A percentile compares a stretch with the other conserved stretches of the same genome.
phyloP scores from a whole-genome alignment of 2,329 filamentous ascomycete genomes.

The Berkeleyomyces rouxiae region DNA sequence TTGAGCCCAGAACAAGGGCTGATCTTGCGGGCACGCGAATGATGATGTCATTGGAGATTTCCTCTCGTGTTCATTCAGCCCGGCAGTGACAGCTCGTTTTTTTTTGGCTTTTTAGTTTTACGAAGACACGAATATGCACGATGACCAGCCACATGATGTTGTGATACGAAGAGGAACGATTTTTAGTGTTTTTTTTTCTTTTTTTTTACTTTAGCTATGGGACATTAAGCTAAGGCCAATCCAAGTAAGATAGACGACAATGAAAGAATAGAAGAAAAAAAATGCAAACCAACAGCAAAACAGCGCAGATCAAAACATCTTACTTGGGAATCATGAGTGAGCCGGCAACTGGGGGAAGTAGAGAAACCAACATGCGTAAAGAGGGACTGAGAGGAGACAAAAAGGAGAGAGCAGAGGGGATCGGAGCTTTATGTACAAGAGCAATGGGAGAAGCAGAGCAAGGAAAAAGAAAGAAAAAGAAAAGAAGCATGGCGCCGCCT shows the following conservation, averaged over 20 bases:
- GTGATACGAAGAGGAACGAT: background rate
- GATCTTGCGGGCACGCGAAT: background rate
- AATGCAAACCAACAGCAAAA: background rate
- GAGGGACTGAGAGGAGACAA: background rate
- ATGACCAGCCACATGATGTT: background rate
- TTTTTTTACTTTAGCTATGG: background rate
- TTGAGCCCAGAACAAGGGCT: background rate
- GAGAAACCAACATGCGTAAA: background rate
- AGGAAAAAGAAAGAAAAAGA: background rate
- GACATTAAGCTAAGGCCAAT: background rate
- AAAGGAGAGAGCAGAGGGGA: background rate
- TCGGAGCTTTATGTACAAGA: background rate
- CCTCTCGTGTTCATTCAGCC: background rate
- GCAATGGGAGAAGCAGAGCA: background rate
- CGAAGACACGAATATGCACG: background rate
- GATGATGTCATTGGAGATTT: background rate
- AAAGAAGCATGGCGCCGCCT: background rate
- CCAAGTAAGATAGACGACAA: background rate
- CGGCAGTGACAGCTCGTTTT: too few species aligned
- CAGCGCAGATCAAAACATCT: background rate
- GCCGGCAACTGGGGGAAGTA: background rate
- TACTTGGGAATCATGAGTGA: conserved; percentile 3
- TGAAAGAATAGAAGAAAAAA: background rate
- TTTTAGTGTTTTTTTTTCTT: background rate
- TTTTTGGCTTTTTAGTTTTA: background rate